Evolutionary conservation across 2,329 filamentous ascomycete species (phyloP).

Genomic region (Fusarium nurragi): DNA sequence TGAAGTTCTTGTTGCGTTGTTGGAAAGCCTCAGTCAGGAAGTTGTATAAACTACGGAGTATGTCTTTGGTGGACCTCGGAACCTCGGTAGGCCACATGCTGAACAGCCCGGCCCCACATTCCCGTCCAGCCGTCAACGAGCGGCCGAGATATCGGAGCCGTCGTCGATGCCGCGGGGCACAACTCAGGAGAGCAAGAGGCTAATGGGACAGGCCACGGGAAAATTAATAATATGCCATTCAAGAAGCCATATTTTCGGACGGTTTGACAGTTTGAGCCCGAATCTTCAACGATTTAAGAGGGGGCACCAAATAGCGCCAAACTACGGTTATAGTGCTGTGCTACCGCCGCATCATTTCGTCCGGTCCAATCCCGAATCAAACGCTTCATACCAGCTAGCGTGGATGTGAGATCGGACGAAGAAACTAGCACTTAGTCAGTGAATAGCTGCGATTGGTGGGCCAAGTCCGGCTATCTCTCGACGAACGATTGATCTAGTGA

Average conservation of each 20-base stretch:
- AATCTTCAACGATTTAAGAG: conserved; percentile 5
- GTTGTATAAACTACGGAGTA: neutral
- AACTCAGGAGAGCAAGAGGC: neutral
- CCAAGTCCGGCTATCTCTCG: neutral
- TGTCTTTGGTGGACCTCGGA: conserved; percentile 19
- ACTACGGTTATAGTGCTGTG: neutral
- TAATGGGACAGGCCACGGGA: neutral
- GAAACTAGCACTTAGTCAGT: neutral
- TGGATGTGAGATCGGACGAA: neutral
- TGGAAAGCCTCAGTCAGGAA: neutral
- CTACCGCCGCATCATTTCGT: conserved; percentile 6
- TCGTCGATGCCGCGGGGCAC: neutral
- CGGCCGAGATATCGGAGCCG: conserved; percentile 11
- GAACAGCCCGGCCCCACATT: conserved; percentile 26
- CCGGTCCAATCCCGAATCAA: conserved; percentile 7
- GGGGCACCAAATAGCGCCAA: conserved; percentile 2
- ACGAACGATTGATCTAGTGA: neutral
- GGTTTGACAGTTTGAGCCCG: conserved; percentile 1
- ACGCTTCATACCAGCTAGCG: neutral
- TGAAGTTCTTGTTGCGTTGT: neutral
- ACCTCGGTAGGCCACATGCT: conserved; percentile 35
- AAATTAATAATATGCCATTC: conserved; percentile 3
- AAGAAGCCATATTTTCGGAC: neutral
- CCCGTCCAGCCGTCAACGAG: neutral
- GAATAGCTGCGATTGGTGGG: conserved; percentile 4